Conservation (phyloP, 176 grass and related monocot genomes). For the Luzula sylvatica region DNA sequence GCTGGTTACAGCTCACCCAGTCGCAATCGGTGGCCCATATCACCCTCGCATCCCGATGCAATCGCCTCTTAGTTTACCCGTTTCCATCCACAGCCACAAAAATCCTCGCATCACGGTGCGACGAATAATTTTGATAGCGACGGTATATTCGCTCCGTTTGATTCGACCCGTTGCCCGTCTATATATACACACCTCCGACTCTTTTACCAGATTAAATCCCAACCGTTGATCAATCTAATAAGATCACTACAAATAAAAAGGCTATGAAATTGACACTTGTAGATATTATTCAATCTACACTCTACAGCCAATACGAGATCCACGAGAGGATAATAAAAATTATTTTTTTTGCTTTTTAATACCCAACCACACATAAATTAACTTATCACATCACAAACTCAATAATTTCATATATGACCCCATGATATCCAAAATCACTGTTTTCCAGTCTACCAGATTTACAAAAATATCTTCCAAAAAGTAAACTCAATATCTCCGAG, state of each 20-base stretch:
- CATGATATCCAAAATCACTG: slow-evolving; percentile 1
- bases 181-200: background rate
- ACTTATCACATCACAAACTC: background rate
- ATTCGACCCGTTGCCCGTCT: background rate
- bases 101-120: background rate
- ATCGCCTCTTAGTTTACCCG: background rate
- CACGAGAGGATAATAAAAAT: background rate
- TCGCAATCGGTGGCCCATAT: background rate
- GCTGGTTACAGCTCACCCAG: slow-evolving; percentile 2
- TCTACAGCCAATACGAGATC: background rate
- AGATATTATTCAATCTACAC: background rate
- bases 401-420: background rate
- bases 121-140: no score
- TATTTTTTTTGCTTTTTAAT: background rate
- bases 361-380: background rate
- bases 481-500: background rate
- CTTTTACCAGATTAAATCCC: background rate
- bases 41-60: background rate
- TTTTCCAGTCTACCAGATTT: background rate
- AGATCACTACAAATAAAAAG: background rate
- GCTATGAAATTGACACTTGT: background rate
- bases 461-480: slow-evolving; percentile 4
- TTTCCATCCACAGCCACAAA: background rate
- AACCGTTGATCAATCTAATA: background rate
- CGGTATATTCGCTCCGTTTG: background rate